Evolutionary conservation across 345 rosid species (phyloP).

Genomic region (Mangifera indica): DNA sequence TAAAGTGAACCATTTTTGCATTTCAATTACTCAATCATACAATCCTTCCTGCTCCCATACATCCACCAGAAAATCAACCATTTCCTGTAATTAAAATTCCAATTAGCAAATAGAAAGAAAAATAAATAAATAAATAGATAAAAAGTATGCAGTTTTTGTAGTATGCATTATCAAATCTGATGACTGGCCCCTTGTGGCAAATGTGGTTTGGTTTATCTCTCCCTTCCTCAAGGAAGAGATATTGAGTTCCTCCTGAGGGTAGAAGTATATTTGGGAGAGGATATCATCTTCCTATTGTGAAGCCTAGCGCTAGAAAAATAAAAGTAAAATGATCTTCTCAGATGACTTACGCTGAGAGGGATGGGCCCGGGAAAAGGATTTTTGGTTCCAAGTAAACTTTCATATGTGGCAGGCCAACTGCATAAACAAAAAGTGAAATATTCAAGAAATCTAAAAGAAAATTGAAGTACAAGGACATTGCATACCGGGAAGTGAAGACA

Average conservation of each 20-base stretch:
- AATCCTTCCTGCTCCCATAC: constrained; percentile 56
- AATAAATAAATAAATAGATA: no score
- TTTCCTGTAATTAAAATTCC: constrained; percentile 38
- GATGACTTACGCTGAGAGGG: constrained; percentile 56
- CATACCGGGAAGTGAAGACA: no score
- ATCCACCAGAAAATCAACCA: constrained; percentile 58
- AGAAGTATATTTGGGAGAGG: background rate
- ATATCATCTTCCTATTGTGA: background rate
- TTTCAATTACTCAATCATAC: constrained; percentile 35
- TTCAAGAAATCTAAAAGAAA: background rate
- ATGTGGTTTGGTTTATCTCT: background rate
- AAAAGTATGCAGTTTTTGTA: background rate
- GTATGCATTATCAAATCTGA: background rate
- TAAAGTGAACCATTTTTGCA: background rate
- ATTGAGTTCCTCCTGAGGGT: background rate
- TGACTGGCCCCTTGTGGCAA: background rate
- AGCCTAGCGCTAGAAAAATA: background rate
- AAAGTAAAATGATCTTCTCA: background rate
- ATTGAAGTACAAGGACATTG: background rate
- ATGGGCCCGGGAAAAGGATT: constrained; percentile 45
- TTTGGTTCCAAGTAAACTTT: constrained; percentile 50
- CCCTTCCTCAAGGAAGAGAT: background rate
- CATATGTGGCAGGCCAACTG: constrained; percentile 59
- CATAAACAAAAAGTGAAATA: constrained; percentile 6
- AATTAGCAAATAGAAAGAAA: background rate